Percentiles rank a stretch among this genome's conserved stretches.
Conservation (phyloP, 2,329 filamentous ascomycete genomes). For the Arthrobotrys pseudoclavata region DNA sequence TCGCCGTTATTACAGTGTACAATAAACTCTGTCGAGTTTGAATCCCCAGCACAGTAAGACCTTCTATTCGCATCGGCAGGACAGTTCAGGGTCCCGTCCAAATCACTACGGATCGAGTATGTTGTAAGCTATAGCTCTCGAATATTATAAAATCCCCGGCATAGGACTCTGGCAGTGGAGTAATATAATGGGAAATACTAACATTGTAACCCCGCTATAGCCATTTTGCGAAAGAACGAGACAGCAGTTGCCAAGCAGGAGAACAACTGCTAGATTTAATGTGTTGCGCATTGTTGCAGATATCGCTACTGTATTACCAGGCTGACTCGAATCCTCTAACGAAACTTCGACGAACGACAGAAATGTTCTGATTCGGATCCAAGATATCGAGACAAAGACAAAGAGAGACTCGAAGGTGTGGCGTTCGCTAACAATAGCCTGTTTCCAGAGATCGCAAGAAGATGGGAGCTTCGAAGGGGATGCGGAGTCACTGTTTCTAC, state of each 20-base stretch:
- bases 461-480: not conserved
- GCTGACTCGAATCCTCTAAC: not conserved
- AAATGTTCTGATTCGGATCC: conserved; percentile 8
- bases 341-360: conserved; percentile 5
- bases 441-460: conserved; percentile 19
- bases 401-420: not conserved
- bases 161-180: conserved; percentile 4
- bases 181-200: conserved; percentile 10
- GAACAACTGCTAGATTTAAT: conserved; percentile 28
- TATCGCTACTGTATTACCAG: not conserved
- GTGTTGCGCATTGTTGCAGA: conserved; percentile 60
- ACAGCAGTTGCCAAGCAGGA: conserved; percentile 44
- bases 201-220: conserved; percentile 53
- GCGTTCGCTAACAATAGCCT: conserved; percentile 14
- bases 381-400: conserved; percentile 27
- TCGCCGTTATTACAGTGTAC: conserved; percentile 40
- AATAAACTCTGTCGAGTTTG: conserved; percentile 55
- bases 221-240: conserved; percentile 21
- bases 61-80: conserved; percentile 11
- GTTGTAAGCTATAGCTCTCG: not conserved
- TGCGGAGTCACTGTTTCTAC: conserved; percentile 27
- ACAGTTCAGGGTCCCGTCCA: conserved; percentile 53
- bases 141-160: not conserved
- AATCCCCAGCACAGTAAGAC: conserved; percentile 52
- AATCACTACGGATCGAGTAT: conserved; percentile 26